These are phyloP conservation scores for Melaleuca quinquenervia DNA, from an alignment of 345 rosid genomes.

Conservation along the genomic window DNA sequence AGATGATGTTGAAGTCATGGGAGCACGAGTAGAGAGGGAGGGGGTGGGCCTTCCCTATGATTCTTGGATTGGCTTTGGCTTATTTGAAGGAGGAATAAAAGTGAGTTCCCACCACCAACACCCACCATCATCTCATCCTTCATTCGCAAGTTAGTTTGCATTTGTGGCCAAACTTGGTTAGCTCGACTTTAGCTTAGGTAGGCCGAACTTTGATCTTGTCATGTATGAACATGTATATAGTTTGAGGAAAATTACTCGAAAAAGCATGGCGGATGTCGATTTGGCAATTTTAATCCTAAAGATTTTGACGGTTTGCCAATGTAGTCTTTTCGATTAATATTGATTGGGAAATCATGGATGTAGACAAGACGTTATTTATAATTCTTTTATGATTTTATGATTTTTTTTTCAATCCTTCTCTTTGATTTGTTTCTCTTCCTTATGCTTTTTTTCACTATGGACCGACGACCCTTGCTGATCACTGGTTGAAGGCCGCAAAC, in stretches of 20 bases:
- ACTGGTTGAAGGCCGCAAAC: accelerated
- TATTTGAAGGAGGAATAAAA: neutral
- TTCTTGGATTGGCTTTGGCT: neutral
- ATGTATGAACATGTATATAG: neutral
- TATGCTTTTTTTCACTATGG: neutral
- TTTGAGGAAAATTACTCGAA: neutral
- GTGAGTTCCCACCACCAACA: neutral
- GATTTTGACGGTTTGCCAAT: neutral
- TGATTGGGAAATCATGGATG: accelerated
- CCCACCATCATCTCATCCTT: neutral
- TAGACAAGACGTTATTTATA: neutral
- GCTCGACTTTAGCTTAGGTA: neutral
- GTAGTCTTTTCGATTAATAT: neutral
- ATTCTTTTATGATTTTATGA: neutral
- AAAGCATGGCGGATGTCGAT: too few species aligned
- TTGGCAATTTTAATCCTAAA: too few species aligned
- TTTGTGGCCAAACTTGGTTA: neutral
- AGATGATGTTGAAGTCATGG: neutral
- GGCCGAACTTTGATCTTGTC: neutral
- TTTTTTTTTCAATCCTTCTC: neutral
- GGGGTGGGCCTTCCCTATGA: neutral
- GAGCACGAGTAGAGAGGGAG: neutral
- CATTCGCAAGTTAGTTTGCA: neutral
- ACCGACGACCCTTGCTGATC: accelerated
- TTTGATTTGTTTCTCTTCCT: neutral